Percentiles rank a stretch among this genome's conserved stretches.
Conservation (phyloP, 768 basidiomycete species). For the Kwoniella newhampshirensis region DNA sequence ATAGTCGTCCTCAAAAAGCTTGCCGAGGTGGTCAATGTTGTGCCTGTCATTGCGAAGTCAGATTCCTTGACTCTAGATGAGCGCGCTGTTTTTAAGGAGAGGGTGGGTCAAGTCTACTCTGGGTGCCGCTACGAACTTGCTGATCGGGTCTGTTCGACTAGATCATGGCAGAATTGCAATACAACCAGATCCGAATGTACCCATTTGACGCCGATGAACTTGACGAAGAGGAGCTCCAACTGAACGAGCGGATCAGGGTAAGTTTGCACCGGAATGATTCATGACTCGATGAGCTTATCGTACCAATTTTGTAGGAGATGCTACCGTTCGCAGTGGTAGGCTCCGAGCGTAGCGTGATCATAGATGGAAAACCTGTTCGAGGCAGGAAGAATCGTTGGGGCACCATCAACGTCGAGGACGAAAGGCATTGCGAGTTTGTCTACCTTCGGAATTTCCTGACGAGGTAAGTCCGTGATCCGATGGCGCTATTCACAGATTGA, state of each 20-base stretch:
- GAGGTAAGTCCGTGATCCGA: constrained; percentile 57
- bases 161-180: constrained; percentile 89
- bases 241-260: constrained; percentile 88
- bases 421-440: constrained; percentile 95
- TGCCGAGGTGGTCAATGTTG: constrained; percentile 97
- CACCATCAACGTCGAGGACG: constrained; percentile 95
- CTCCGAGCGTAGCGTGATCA: constrained; percentile 92
- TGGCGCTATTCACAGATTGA: not conserved
- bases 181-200: constrained; percentile 90
- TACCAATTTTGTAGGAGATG: constrained; percentile 63
- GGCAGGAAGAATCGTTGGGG: constrained; percentile 98
- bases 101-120: constrained; percentile 58
- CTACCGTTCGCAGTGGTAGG: constrained; percentile 97
- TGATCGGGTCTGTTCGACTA: constrained; percentile 46
- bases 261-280: constrained; percentile 43
- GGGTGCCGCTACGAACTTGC: not conserved
- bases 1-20: constrained; percentile 99
- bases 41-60: constrained; percentile 98
- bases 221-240: constrained; percentile 84
- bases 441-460: constrained; percentile 96
- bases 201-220: constrained; percentile 96
- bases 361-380: constrained; percentile 91
- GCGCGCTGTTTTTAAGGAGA: constrained; percentile 85
- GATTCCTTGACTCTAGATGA: constrained; percentile 93
- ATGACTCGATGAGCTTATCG: not conserved